Evolutionary conservation across 495 filamentous ascomycete genomes (phyloP), one percentile per base, ranked within the genome.

Genomic region (Neurospora tetrasperma): DNA sequence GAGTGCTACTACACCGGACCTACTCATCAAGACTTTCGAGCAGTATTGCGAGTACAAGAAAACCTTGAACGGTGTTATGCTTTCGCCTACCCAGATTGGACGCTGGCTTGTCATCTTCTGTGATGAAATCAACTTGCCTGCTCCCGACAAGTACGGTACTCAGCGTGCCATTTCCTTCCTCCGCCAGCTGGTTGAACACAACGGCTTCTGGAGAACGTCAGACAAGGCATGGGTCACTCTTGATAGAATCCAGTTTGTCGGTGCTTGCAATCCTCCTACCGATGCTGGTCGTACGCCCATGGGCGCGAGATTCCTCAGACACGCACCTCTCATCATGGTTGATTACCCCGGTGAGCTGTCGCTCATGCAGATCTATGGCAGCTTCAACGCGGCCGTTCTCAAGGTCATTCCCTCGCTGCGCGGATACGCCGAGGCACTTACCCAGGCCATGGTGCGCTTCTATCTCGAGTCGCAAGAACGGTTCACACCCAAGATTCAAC

Each of bases 31-130:
- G 86, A 98, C 96, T 0, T 97, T 99, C 74, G 96, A 98, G 83
- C 96, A 99, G 80, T 98, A 99, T 79, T 99, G 96, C 81, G 96
- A 99, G 81, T 99, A 99, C 82, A 93, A 93, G 83, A 98, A 98
- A 87, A 98, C 96, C 18, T 84, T 98, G 35, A 98, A 95, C 76
- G 96, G 96, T 68, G 93, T 98, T 35, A 91, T 97, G 74, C 91
- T 99, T 79, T 97, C 95, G 69, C 96, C 96, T 3, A 96, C 90
- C 66, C 96, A 98, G 78, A 95, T 99, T 78, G 96, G 96, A 41
- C 91, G 96, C 76, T 99, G 96, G 96, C 87, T 99, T 39, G 96
- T 99, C 42, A 87, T 99, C 66, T 99, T 99, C 87, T 99, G 96
- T 79, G 96, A 99, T 78, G 96, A 99, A 81, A 98, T 99, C 83